These are phyloP conservation scores for Didymella glomerata DNA, from an alignment of 2,329 filamentous ascomycete species.

Conservation along the genomic window DNA sequence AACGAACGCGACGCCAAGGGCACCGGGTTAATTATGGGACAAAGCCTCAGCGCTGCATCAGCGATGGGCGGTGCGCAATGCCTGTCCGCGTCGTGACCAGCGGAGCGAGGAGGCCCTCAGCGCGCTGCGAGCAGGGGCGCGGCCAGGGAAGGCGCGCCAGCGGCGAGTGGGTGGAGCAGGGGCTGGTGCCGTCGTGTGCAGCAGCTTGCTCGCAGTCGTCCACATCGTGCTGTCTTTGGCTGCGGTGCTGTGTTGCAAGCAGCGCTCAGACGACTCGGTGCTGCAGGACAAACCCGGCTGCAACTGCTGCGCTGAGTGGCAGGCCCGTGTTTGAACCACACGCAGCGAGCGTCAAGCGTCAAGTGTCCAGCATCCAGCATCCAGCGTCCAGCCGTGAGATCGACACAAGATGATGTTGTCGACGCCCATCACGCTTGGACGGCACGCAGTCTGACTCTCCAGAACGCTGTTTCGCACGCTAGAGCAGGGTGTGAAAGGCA, in stretches of 20 bases:
- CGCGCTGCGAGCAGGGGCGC: background rate
- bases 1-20: slow-evolving; percentile 24
- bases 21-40: slow-evolving; percentile 36
- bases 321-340: slow-evolving; percentile 16
- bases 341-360: slow-evolving; percentile 6
- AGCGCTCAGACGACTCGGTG: slow-evolving; percentile 8
- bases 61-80: slow-evolving; percentile 18
- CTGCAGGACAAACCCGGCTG: slow-evolving; percentile 8
- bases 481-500: slow-evolving; percentile 8
- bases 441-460: slow-evolving; percentile 19
- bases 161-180: slow-evolving; percentile 2
- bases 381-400: slow-evolving; percentile 5
- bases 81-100: slow-evolving; percentile 19
- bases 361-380: slow-evolving; percentile 1
- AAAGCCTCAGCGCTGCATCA: slow-evolving; percentile 24
- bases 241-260: slow-evolving; percentile 8
- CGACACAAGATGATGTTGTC: slow-evolving; percentile 7
- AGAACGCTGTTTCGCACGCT: slow-evolving; percentile 17
- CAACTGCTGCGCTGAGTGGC: slow-evolving; percentile 9
- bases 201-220: background rate
- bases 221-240: slow-evolving; percentile 1
- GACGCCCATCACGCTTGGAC: slow-evolving; percentile 12
- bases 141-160: background rate
- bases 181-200: background rate
- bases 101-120: slow-evolving; percentile 3